Conservation (phyloP, 176 grass and related monocot genomes). For the Melocanna baccifera region DNA sequence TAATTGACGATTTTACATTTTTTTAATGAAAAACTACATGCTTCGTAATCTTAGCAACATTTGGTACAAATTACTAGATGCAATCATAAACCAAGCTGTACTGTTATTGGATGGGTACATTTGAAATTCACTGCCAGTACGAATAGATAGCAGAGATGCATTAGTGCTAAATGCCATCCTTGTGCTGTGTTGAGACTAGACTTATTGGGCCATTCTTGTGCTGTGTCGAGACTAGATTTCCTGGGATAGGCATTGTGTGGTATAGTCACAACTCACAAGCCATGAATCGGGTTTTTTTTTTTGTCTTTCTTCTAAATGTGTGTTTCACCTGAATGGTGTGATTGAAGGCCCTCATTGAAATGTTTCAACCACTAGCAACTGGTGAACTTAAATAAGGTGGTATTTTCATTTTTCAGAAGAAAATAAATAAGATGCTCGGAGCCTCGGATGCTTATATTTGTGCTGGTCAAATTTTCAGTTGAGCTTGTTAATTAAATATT, state of each 20-base stretch:
- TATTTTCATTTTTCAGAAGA: not conserved
- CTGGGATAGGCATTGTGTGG: not conserved
- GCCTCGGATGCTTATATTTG: not conserved
- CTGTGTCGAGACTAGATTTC: not conserved
- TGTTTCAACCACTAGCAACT: not conserved
- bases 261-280: not conserved
- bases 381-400: not conserved
- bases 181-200: not conserved
- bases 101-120: not conserved
- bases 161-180: not conserved
- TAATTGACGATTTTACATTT: not conserved
- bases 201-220: not conserved
- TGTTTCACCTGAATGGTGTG: constrained; percentile 8
- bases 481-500: not conserved
- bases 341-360: not conserved
- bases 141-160: not conserved
- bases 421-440: not conserved
- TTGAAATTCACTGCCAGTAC: not conserved
- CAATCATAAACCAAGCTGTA: not conserved
- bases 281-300: not conserved
- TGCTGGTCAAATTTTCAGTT: not conserved
- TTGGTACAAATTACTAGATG: not conserved
- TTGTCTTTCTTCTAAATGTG: not conserved
- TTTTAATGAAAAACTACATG: not conserved
- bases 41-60: not conserved